Conservation (phyloP, 2,329 filamentous ascomycete species). For the Neofusicoccum laricinum region DNA sequence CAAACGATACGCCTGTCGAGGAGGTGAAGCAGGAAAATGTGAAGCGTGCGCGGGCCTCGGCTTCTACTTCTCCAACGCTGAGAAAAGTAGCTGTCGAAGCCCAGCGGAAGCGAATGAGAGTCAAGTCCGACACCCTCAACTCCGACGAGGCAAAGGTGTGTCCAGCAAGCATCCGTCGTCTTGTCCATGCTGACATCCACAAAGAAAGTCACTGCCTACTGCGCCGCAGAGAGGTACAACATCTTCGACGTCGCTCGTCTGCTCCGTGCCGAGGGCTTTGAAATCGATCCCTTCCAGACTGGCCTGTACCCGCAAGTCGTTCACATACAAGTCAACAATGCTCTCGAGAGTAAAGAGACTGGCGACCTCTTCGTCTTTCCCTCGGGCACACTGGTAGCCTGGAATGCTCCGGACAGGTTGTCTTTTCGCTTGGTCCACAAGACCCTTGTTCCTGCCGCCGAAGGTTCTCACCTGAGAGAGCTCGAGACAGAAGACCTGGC, state of each 20-base stretch:
- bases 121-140: slow-evolving; percentile 30
- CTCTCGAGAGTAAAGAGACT: slow-evolving; percentile 48
- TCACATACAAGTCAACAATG: slow-evolving; percentile 53
- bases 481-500: slow-evolving; percentile 89
- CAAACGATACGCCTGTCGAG: neutral
- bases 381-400: slow-evolving; percentile 88
- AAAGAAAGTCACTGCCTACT: slow-evolving; percentile 61
- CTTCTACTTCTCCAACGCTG: slow-evolving; percentile 56
- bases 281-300: slow-evolving; percentile 61
- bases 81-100: slow-evolving; percentile 84
- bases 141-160: slow-evolving; percentile 30
- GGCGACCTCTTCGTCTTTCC: slow-evolving; percentile 96
- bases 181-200: neutral
- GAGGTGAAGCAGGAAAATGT: neutral
- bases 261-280: slow-evolving; percentile 57
- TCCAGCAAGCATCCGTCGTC: neutral
- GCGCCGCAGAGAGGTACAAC: slow-evolving; percentile 66
- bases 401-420: slow-evolving; percentile 77
- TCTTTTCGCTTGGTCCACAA: slow-evolving; percentile 67
- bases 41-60: slow-evolving; percentile 17
- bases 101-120: slow-evolving; percentile 56
- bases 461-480: slow-evolving; percentile 66
- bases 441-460: slow-evolving; percentile 72
- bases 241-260: slow-evolving; percentile 57
- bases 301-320: slow-evolving; percentile 64